phyloP scores from a whole-genome alignment of 1,139 yeast species.

The Pichia sp. region DNA sequence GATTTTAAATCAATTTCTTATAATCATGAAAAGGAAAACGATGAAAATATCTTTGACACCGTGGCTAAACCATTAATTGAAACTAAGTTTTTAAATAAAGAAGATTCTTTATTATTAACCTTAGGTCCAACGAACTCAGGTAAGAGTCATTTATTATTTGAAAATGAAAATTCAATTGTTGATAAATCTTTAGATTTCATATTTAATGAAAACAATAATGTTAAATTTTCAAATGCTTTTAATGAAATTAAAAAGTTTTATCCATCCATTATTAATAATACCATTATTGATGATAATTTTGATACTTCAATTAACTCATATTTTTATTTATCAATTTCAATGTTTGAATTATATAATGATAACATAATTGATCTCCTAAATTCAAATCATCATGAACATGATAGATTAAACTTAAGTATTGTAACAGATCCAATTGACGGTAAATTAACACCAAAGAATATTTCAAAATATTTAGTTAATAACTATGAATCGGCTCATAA shows the following conservation, averaged over 20 bases:
- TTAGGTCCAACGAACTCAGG: constrained; percentile 50
- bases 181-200: constrained; percentile 16
- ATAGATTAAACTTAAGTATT: constrained; percentile 21
- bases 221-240: constrained; percentile 4
- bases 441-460: constrained; percentile 33
- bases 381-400: constrained; percentile 5
- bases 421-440: constrained; percentile 30
- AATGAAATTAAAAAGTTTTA: constrained; percentile 5
- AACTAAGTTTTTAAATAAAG: constrained; percentile 24
- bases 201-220: neutral
- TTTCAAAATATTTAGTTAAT: constrained; percentile 31
- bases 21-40: constrained; percentile 5
- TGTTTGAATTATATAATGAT: constrained; percentile 40
- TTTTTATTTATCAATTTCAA: constrained; percentile 28
- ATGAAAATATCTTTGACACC: constrained; percentile 9
- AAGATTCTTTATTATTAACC: constrained; percentile 39
- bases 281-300: neutral
- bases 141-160: constrained; percentile 33
- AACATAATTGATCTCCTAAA: constrained; percentile 35
- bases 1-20: constrained; percentile 23
- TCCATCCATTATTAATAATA: constrained; percentile 7
- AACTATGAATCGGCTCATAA: constrained; percentile 25
- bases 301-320: constrained; percentile 2
- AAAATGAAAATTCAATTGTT: constrained; percentile 16
- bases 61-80: constrained; percentile 22